phyloP scores from a whole-genome alignment of 2,329 filamentous ascomycete species.

The Passalora sequoiae region DNA sequence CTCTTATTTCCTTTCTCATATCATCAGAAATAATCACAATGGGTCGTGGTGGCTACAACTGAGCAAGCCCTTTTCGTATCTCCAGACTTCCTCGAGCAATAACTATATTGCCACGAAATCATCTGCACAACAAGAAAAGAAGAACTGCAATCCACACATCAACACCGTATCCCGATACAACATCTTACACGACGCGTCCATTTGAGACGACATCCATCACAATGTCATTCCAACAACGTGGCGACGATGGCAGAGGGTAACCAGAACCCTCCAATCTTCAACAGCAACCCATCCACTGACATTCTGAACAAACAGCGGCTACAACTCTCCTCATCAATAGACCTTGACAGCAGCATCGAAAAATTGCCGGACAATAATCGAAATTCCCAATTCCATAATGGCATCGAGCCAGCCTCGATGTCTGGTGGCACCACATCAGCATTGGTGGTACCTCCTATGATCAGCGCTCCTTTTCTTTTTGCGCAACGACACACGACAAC shows the following conservation, averaged over 20 bases:
- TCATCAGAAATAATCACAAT: slow-evolving; percentile 24
- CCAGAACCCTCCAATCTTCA: background rate
- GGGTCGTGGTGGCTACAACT: slow-evolving; percentile 44
- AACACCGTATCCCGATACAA: slow-evolving; percentile 10
- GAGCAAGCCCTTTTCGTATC: slow-evolving; percentile 12
- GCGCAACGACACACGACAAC: no score
- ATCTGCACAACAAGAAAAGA: background rate
- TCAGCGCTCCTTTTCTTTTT: slow-evolving; percentile 4
- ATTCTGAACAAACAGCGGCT: no score
- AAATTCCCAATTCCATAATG: slow-evolving; percentile 5
- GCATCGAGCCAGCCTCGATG: slow-evolving; percentile 15
- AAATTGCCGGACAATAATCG: slow-evolving; percentile 12
- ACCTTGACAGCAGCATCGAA: background rate
- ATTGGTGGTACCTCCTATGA: slow-evolving; percentile 6
- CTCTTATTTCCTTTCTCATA: slow-evolving; percentile 4
- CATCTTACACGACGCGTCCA: no score
- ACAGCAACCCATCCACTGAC: no score
- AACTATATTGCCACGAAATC: background rate
- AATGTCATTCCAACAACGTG: slow-evolving; percentile 6
- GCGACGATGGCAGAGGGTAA: slow-evolving; percentile 31
- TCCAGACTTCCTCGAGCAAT: slow-evolving; percentile 1
- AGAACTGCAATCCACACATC: slow-evolving; percentile 10
- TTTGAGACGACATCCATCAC: no score
- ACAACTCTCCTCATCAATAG: slow-evolving; percentile 15
- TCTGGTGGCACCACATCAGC: slow-evolving; percentile 3